phyloP scores from a whole-genome alignment of 2,329 filamentous ascomycete genomes.

The Simplicillium aogashimaense region DNA sequence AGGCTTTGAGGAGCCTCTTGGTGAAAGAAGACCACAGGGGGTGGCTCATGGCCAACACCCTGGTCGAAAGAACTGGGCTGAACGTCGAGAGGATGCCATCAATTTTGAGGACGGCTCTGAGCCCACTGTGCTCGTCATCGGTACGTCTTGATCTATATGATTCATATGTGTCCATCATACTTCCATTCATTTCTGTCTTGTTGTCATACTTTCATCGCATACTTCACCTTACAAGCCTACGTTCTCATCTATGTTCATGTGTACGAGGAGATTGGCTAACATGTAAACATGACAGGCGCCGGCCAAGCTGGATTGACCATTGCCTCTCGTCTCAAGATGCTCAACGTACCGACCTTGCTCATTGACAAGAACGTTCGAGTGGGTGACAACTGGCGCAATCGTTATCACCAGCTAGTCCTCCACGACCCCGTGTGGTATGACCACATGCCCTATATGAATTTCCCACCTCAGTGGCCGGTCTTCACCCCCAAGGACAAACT shows the following conservation, averaged over 20 bases:
- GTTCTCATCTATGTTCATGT: background rate
- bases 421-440: conserved; percentile 54
- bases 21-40: conserved; percentile 35
- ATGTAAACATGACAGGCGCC: conserved; percentile 31
- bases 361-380: conserved; percentile 29
- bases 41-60: conserved; percentile 25
- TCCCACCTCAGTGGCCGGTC: conserved; percentile 52
- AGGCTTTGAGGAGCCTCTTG: conserved; percentile 34
- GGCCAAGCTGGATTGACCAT: conserved; percentile 28
- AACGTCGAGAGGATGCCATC: conserved; percentile 7
- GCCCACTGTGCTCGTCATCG: conserved; percentile 10
- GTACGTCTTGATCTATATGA: conserved; percentile 5
- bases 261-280: background rate
- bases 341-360: conserved; percentile 31
- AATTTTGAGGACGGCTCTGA: conserved; percentile 8
- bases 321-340: conserved; percentile 35
- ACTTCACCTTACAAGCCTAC: too few relatives aligned
- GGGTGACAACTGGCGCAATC: conserved; percentile 48
- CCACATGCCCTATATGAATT: conserved; percentile 50
- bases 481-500: conserved; percentile 62
- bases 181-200: too few relatives aligned
- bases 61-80: conserved; percentile 12
- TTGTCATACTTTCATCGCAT: too few relatives aligned
- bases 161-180: too few relatives aligned
- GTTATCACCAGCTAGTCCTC: conserved; percentile 46